These are phyloP conservation scores for Aspergillus spinulosporus DNA, from an alignment of 2,329 filamentous ascomycete genomes.

Conservation along the genomic window DNA sequence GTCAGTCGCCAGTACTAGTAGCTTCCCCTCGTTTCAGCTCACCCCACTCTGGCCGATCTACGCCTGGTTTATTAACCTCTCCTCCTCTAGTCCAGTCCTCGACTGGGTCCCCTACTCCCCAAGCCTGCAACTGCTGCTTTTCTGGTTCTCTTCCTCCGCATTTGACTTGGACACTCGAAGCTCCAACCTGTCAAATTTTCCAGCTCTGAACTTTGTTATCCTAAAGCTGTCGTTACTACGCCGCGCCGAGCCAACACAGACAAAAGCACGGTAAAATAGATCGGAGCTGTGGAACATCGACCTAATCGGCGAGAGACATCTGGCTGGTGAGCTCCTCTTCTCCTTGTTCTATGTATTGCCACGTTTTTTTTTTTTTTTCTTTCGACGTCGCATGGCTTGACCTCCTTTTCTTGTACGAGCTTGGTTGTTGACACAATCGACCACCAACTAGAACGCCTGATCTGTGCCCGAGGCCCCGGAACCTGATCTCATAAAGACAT, in stretches of 20 bases:
- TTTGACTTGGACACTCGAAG: not conserved
- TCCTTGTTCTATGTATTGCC: not conserved
- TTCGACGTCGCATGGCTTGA: not conserved
- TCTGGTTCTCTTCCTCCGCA: constrained; percentile 22
- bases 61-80: constrained; percentile 22
- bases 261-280: constrained; percentile 20
- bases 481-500: not conserved
- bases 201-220: constrained; percentile 4
- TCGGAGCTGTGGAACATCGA: constrained; percentile 21
- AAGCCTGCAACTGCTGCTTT: constrained; percentile 12
- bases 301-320: constrained; percentile 1
- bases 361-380: not conserved
- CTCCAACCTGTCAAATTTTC: constrained; percentile 6
- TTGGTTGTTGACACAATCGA: constrained; percentile 7
- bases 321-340: constrained; percentile 17
- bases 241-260: constrained; percentile 4
- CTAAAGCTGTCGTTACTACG: not conserved
- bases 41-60: constrained; percentile 22
- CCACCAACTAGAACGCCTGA: not conserved
- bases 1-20: not conserved
- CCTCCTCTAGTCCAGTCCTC: constrained; percentile 14
- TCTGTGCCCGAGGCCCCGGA: not conserved
- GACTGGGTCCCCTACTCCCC: constrained; percentile 5
- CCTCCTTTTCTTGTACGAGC: not conserved
- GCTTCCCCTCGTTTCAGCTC: constrained; percentile 14